Conservation (phyloP, 129 eudicot genomes). For the Arctium lappa region DNA sequence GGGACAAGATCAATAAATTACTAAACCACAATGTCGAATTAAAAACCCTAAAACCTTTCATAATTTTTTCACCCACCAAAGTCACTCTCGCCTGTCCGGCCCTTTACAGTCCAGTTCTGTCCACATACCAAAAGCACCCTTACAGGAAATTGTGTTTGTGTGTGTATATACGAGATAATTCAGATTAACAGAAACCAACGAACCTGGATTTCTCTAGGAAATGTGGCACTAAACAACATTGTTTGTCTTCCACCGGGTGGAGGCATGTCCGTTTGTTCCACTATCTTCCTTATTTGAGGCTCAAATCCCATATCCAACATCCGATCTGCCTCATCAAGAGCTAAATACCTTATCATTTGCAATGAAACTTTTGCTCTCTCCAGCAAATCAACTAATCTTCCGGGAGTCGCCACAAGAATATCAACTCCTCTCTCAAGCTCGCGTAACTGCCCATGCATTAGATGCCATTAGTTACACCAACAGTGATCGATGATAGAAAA, state of each 20-base stretch:
- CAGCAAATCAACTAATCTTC: conserved; percentile 37
- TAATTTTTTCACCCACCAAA: no score
- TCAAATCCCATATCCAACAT: conserved; percentile 48
- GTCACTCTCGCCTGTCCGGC: no score
- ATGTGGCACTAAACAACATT: conserved; percentile 43
- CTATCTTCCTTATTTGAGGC: conserved; percentile 42
- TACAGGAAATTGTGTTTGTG: no score
- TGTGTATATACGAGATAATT: neutral
- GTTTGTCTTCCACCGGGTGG: conserved; percentile 40
- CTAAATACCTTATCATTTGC: conserved; percentile 40
- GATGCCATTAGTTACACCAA: neutral
- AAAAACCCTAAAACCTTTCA: no score
- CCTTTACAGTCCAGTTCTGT: no score
- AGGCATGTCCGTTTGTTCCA: conserved; percentile 41
- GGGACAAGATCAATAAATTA: no score
- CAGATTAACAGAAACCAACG: neutral
- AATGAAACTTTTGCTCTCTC: conserved; percentile 40
- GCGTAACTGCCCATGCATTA: conserved; percentile 24
- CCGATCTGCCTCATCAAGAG: conserved; percentile 41
- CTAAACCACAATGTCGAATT: no score
- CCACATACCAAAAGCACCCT: no score
- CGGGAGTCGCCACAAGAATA: conserved; percentile 45
- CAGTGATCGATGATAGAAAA: neutral
- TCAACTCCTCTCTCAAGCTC: conserved; percentile 46
- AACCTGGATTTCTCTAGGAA: conserved; percentile 47